Evolutionary conservation across 2,329 filamentous ascomycete species (phyloP).

Genomic region (Aspergillus sp.): DNA sequence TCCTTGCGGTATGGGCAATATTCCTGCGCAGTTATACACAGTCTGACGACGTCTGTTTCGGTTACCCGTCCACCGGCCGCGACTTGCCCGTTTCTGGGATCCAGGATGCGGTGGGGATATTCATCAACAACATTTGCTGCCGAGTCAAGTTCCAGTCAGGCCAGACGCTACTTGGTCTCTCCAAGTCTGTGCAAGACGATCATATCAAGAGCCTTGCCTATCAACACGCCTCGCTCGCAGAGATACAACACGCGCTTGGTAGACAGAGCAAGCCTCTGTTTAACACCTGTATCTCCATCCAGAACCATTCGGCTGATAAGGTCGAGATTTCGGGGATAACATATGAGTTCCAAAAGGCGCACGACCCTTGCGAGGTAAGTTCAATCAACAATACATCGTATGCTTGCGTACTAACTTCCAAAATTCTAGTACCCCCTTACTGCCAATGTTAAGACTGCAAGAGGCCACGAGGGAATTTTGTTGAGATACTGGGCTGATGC

Average conservation of each 20-base stretch:
- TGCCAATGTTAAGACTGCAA: slow-evolving; percentile 40
- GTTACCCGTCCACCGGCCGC: slow-evolving; percentile 41
- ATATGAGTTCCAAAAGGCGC: slow-evolving; percentile 32
- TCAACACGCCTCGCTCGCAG: slow-evolving; percentile 52
- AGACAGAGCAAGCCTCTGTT: slow-evolving; percentile 38
- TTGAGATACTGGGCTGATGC: slow-evolving; percentile 42
- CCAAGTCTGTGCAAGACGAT: slow-evolving; percentile 48
- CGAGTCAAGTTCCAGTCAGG: slow-evolving; percentile 41
- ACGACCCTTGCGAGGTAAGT: slow-evolving; percentile 41
- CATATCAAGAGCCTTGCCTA: slow-evolving; percentile 49
- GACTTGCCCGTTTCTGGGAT: slow-evolving; percentile 49
- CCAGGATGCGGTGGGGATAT: slow-evolving; percentile 48
- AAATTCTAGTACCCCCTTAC: slow-evolving; percentile 37
- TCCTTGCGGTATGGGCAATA: slow-evolving; percentile 42
- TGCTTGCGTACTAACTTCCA: slow-evolving; percentile 8
- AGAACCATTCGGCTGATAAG: slow-evolving; percentile 32
- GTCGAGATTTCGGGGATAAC: slow-evolving; percentile 26
- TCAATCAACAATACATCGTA: not conserved
- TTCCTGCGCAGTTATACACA: slow-evolving; percentile 33
- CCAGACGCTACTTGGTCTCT: slow-evolving; percentile 38
- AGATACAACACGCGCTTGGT: slow-evolving; percentile 46
- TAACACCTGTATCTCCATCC: slow-evolving; percentile 45
- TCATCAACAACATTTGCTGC: slow-evolving; percentile 58
- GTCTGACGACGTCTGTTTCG: slow-evolving; percentile 43
- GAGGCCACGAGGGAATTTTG: slow-evolving; percentile 35